These are phyloP conservation scores for Fusarium keratoplasticum DNA, from an alignment of 2,329 filamentous ascomycete genomes.

Conservation along the genomic window DNA sequence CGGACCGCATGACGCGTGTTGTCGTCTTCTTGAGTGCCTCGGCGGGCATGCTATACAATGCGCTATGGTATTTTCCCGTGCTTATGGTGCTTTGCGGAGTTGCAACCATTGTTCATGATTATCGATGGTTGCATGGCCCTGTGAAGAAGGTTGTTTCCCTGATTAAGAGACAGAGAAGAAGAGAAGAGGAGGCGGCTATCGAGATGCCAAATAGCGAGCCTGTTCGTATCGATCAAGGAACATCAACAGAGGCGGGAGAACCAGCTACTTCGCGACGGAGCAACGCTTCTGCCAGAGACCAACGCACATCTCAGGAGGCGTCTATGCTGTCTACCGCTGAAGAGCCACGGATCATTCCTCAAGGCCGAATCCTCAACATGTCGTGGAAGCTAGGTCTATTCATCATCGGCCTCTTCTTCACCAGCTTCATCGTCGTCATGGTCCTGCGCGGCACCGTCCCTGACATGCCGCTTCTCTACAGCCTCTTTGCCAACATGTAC, in stretches of 20 bases:
- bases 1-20: constrained; percentile 70
- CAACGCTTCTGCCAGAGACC: constrained; percentile 1
- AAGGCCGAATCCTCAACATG: constrained; percentile 51
- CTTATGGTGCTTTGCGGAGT: constrained; percentile 69
- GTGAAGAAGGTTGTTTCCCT: not conserved
- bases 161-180: constrained; percentile 2
- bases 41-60: constrained; percentile 76
- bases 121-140: constrained; percentile 58
- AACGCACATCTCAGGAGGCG: not conserved
- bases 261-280: not conserved
- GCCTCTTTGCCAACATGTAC: constrained; percentile 78
- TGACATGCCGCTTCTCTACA: constrained; percentile 60
- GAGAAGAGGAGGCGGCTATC: constrained; percentile 11
- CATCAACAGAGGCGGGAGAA: not conserved
- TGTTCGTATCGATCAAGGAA: not conserved
- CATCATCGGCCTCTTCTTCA: constrained; percentile 63
- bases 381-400: constrained; percentile 58
- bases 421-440: constrained; percentile 68
- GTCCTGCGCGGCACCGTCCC: constrained; percentile 58
- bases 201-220: constrained; percentile 9
- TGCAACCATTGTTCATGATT: constrained; percentile 67
- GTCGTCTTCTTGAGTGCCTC: constrained; percentile 72
- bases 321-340: constrained; percentile 45
- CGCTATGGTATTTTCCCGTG: constrained; percentile 80
- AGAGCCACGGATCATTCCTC: constrained; percentile 48